These are phyloP conservation scores for Beauveria sp. DNA, from an alignment of 2,329 filamentous ascomycete genomes.

Conservation along the genomic window DNA sequence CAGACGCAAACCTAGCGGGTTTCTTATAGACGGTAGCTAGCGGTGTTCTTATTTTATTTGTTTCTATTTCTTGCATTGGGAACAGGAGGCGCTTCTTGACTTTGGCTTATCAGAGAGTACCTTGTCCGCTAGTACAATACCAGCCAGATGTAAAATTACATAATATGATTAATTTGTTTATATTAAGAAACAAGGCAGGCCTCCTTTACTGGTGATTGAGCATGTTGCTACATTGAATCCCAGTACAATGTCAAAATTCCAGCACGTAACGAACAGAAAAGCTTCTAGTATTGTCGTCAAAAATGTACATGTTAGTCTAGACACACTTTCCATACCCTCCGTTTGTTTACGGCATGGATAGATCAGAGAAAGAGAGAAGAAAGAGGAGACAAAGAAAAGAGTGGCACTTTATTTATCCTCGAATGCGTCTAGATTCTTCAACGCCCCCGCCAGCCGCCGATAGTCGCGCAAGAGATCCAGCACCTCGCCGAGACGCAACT, in stretches of 20 bases:
- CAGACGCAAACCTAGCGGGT: neutral
- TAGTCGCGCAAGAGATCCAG: constrained; percentile 67
- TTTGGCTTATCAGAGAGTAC: neutral
- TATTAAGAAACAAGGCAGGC: neutral
- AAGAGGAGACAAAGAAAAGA: neutral
- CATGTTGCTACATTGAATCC: neutral
- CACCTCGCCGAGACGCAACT: constrained; percentile 67
- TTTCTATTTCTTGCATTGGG: neutral
- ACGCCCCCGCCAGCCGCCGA: constrained; percentile 56
- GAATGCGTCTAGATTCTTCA: constrained; percentile 57
- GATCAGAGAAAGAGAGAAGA: neutral
- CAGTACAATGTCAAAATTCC: too few relatives aligned
- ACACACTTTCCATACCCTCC: neutral
- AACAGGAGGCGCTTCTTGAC: neutral
- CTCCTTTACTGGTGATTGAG: neutral
- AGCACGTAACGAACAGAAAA: neutral
- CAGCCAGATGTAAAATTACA: neutral
- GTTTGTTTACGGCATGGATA: neutral
- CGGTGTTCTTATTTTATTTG: neutral
- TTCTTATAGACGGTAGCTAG: neutral
- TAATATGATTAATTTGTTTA: neutral
- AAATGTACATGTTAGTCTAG: too few relatives aligned
- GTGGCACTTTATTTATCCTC: constrained; percentile 29
- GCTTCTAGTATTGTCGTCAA: too few relatives aligned
- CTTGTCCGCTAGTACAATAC: neutral